Conservation (phyloP, 495 filamentous ascomycete species). For the Lophium mytilinum region DNA sequence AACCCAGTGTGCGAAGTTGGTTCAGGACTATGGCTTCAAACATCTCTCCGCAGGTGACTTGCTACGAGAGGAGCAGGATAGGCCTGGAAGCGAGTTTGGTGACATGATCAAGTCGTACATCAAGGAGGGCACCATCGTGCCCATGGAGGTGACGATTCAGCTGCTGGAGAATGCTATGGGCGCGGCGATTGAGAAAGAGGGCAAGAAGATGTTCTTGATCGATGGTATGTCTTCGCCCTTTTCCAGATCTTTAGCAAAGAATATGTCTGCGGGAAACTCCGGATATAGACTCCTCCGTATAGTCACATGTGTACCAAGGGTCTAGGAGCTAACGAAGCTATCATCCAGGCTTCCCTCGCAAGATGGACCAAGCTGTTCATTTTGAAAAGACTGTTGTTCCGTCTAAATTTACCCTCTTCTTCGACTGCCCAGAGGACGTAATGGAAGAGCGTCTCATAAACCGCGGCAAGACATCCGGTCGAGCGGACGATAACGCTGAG, state of each 20-base stretch:
- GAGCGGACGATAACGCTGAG: slow-evolving; percentile 89
- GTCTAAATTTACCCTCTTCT: slow-evolving; percentile 77
- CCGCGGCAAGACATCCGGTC: slow-evolving; percentile 82
- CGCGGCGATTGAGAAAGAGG: slow-evolving; percentile 42
- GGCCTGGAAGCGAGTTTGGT: slow-evolving; percentile 77
- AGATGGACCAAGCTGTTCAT: slow-evolving; percentile 90
- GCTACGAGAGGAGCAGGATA: slow-evolving; percentile 84
- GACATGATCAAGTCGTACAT: slow-evolving; percentile 85
- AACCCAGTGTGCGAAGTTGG: slow-evolving; percentile 83
- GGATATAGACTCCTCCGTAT: too few relatives aligned
- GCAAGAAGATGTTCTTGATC: slow-evolving; percentile 66
- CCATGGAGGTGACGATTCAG: slow-evolving; percentile 96
- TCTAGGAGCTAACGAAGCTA: neutral
- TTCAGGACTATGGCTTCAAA: slow-evolving; percentile 81
- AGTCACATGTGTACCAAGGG: neutral
- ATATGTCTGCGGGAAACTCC: too few relatives aligned
- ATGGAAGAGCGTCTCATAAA: slow-evolving; percentile 79
- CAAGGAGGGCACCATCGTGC: slow-evolving; percentile 87
- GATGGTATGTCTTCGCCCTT: slow-evolving; percentile 43
- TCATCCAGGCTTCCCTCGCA: slow-evolving; percentile 70
- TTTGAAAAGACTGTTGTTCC: slow-evolving; percentile 87
- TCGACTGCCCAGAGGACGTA: slow-evolving; percentile 79
- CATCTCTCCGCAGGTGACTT: slow-evolving; percentile 93
- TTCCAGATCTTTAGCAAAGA: neutral
- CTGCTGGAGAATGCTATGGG: slow-evolving; percentile 89